Base-by-base conservation (phyloP, 106 monocot genomes). In the Dioscorea alata region DNA sequence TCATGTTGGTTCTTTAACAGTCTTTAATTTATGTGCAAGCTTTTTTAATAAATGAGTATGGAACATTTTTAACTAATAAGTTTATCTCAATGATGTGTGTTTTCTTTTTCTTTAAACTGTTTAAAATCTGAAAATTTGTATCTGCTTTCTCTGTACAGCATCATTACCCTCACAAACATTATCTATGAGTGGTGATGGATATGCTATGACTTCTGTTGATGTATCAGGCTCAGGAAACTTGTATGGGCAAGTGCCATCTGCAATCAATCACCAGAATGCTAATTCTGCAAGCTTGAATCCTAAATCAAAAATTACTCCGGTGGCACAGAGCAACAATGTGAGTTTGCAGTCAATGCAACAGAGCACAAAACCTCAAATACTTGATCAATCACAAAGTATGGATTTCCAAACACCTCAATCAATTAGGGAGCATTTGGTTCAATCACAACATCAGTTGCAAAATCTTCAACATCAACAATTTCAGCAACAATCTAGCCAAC, bases 321-420 rank as follows among this genome's bases (percentile, higher is more conserved):
- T 51, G 18, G 16, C 78, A 50, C 64, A 71, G 23, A 59, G 57
- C 20, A 71, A 88, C 71, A 81, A 88, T 33, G 10, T 78, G 48
- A 74, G 75, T 64, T 50, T 91, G 62, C 83, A 83, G 53, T 59
- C 76, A 57, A 80, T 71, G 56, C 86, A 84, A 59, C 79, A 82
- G 32, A 68, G 52, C 69, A 61, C 81, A 32, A 79, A 81, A 68
- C 54, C 85, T 75, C 79, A 84, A 70, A 63, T 72, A 22, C 56
- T 74, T 66, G 85, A 88, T 81, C 63, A 76, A 60, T 85, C 88
- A 50, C 85, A 95, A 52, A 88, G 80, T 58, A 77, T 85, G 85
- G 86, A 81, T 66, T 82, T 84, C 48, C 91, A 86, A 50, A 16
- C 90, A 60, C 50, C 74, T 17, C 83, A 79, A 21, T 58, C 82